Conservation (phyloP, 2,329 filamentous ascomycete species). For the Trichoderma koningii region DNA sequence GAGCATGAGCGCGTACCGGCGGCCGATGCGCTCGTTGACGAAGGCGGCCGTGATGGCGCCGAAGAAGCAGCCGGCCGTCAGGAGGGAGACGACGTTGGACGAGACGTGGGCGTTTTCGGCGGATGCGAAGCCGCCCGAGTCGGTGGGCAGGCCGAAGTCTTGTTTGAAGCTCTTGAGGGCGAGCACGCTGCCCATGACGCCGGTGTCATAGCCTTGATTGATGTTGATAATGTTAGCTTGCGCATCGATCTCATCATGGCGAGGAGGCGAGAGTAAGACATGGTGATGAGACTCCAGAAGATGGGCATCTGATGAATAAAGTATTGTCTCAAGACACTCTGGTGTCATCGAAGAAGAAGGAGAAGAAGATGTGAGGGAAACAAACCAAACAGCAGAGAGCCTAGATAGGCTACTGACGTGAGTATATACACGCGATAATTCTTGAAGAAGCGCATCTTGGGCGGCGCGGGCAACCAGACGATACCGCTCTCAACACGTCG, state of each 20-base stretch:
- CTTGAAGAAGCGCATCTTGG: slow-evolving; percentile 24
- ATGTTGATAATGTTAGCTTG: background rate
- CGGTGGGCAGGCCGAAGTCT: slow-evolving; percentile 30
- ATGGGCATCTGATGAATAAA: background rate
- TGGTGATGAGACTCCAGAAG: background rate
- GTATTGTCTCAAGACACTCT: background rate
- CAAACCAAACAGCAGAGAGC: slow-evolving; percentile 27
- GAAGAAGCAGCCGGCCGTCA: slow-evolving; percentile 33
- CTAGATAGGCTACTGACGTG: slow-evolving; percentile 27
- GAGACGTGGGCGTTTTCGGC: slow-evolving; percentile 28
- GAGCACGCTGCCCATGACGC: slow-evolving; percentile 29
- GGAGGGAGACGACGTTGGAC: slow-evolving; percentile 30
- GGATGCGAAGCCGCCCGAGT: slow-evolving; percentile 26
- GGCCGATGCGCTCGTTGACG: slow-evolving; percentile 30
- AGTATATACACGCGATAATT: slow-evolving; percentile 27
- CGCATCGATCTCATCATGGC: background rate
- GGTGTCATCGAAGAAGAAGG: background rate
- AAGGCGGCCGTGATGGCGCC: slow-evolving; percentile 32
- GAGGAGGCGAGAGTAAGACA: background rate
- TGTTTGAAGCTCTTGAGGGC: slow-evolving; percentile 29
- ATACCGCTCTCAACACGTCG: background rate
- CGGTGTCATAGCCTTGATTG: slow-evolving; percentile 23
- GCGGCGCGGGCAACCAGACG: background rate
- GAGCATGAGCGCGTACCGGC: slow-evolving; percentile 31
- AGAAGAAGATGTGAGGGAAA: background rate